Conservation (phyloP, 2,329 filamentous ascomycete genomes). For the Phaeosphaeria sp. region DNA sequence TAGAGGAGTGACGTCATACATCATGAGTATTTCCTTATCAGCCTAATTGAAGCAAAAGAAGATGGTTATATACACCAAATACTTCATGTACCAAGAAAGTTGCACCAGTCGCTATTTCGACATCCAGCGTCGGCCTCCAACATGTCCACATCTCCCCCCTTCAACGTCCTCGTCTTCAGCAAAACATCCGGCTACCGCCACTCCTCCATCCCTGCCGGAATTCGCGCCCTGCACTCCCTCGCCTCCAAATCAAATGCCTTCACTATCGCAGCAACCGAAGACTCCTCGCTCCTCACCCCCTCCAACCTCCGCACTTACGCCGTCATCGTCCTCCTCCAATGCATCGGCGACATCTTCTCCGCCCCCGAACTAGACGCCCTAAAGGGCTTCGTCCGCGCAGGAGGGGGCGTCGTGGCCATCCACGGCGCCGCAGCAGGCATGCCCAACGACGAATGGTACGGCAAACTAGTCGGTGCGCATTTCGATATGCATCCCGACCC, state of each 20-base stretch:
- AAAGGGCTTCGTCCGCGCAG: conserved; percentile 18
- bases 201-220: conserved; percentile 27
- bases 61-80: too few species aligned
- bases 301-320: conserved; percentile 10
- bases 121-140: not conserved
- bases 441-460: conserved; percentile 28
- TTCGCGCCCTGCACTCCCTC: conserved; percentile 18
- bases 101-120: not conserved
- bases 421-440: conserved; percentile 37
- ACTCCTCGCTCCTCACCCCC: conserved; percentile 19
- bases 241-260: conserved; percentile 11
- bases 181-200: conserved; percentile 39
- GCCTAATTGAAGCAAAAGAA: conserved; percentile 1
- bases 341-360: conserved; percentile 21
- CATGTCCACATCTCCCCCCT: conserved; percentile 3
- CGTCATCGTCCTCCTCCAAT: conserved; percentile 25
- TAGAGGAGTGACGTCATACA: conserved; percentile 1
- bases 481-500: conserved; percentile 36
- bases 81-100: not conserved
- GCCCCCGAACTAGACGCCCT: conserved; percentile 19
- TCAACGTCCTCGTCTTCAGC: conserved; percentile 32
- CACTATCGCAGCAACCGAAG: conserved; percentile 23
- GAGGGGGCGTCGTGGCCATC: conserved; percentile 33
- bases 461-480: conserved; percentile 27
- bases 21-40: not conserved